phyloP scores from a whole-genome alignment of 2,329 filamentous ascomycete genomes.

The Stachybotrys elegans region DNA sequence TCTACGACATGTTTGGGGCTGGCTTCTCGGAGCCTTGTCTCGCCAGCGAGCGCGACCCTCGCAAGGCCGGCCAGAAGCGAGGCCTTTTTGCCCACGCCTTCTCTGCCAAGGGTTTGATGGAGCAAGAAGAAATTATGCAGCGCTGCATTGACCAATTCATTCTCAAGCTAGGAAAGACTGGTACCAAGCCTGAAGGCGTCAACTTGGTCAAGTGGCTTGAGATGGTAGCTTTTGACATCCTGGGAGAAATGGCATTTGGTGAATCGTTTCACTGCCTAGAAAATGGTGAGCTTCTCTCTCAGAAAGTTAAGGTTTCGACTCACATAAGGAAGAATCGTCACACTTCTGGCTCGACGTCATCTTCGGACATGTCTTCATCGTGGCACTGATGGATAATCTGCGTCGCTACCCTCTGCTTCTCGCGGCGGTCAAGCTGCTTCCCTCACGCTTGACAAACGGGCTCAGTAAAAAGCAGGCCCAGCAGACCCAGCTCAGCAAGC shows the following conservation, averaged over 20 bases:
- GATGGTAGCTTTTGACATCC: neutral
- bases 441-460: neutral
- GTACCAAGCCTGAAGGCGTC: neutral
- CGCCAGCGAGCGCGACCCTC: neutral
- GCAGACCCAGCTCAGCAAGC: neutral
- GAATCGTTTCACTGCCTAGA: neutral
- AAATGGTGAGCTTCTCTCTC: no score
- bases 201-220: neutral
- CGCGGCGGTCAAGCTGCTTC: neutral
- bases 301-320: no score
- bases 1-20: neutral
- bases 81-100: neutral
- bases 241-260: conserved; percentile 2
- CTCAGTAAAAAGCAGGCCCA: no score
- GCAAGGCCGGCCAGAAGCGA: neutral
- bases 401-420: neutral
- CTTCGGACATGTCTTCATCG: neutral
- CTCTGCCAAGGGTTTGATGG: neutral
- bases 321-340: no score
- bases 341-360: neutral
- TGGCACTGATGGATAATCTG: neutral
- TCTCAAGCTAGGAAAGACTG: neutral
- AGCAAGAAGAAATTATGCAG: neutral
- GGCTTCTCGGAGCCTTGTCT: neutral
- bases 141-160: neutral